A percentile compares a stretch with the other conserved stretches of the same genome.
Conservation (phyloP, 148 eudicot species). For the Amaranthus cruentus region DNA sequence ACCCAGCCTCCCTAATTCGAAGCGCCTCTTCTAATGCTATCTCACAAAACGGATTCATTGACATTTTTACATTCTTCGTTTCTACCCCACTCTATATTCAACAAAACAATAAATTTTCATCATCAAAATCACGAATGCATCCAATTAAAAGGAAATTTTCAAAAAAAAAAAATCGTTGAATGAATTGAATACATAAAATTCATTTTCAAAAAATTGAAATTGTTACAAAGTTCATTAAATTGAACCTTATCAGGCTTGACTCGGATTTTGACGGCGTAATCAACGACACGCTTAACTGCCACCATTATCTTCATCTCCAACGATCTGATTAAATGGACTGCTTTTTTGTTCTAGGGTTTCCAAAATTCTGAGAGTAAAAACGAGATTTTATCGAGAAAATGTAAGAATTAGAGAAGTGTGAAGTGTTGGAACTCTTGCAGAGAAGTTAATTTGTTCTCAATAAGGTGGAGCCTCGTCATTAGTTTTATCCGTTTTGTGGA, state of each 20-base stretch:
- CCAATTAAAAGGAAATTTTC: no score
- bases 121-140: no score
- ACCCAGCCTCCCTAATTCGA: constrained; percentile 68
- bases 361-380: background rate
- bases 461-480: background rate
- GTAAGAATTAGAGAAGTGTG: background rate
- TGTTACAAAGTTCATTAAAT: background rate
- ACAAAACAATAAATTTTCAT: background rate
- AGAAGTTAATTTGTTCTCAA: no score
- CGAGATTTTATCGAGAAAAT: background rate
- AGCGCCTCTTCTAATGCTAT: constrained; percentile 93
- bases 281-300: constrained; percentile 78
- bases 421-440: background rate
- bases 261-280: constrained; percentile 94
- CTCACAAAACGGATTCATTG: constrained; percentile 98
- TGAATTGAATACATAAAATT: no score
- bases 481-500: background rate
- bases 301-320: constrained; percentile 85
- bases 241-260: constrained; percentile 86
- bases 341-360: background rate
- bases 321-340: background rate
- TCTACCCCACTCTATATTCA: constrained; percentile 75
- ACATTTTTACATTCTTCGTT: constrained; percentile 86
- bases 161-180: no score
- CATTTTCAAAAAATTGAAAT: no score